These are phyloP conservation scores for Acanthochlamys bracteata DNA, from an alignment of 106 monocot species.

Conservation along the genomic window DNA sequence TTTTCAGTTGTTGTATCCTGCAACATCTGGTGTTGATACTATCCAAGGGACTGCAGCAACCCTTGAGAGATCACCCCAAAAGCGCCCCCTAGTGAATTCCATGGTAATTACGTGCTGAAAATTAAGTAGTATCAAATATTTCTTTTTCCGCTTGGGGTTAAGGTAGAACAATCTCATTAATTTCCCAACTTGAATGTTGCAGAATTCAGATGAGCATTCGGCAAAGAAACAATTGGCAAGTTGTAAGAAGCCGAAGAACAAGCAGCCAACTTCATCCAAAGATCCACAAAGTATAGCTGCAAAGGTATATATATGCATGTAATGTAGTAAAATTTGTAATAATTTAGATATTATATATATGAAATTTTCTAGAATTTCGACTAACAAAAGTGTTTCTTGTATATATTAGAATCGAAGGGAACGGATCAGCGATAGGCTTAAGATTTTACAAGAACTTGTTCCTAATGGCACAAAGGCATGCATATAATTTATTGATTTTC, in stretches of 20 bases:
- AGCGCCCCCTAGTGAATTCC: too few species aligned
- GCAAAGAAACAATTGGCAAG: constrained; percentile 34
- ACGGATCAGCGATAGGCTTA: constrained; percentile 75
- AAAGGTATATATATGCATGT: constrained; percentile 37
- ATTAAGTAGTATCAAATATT: too few species aligned
- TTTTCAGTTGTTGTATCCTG: constrained; percentile 30
- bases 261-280: constrained; percentile 33
- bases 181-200: background rate
- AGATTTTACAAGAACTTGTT: constrained; percentile 83
- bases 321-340: too few species aligned
- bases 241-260: constrained; percentile 37
- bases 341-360: background rate
- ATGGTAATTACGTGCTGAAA: too few species aligned
- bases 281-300: constrained; percentile 93
- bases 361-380: background rate
- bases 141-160: too few species aligned
- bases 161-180: too few species aligned
- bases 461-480: constrained; percentile 88
- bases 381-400: background rate
- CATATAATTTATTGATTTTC: background rate
- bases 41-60: constrained; percentile 21
- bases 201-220: constrained; percentile 39
- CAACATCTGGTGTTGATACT: constrained; percentile 1
- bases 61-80: constrained; percentile 22
- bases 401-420: constrained; percentile 66